phyloP scores from a whole-genome alignment of 202 grass and related monocot genomes.

The Hordeum pubiflorum region DNA sequence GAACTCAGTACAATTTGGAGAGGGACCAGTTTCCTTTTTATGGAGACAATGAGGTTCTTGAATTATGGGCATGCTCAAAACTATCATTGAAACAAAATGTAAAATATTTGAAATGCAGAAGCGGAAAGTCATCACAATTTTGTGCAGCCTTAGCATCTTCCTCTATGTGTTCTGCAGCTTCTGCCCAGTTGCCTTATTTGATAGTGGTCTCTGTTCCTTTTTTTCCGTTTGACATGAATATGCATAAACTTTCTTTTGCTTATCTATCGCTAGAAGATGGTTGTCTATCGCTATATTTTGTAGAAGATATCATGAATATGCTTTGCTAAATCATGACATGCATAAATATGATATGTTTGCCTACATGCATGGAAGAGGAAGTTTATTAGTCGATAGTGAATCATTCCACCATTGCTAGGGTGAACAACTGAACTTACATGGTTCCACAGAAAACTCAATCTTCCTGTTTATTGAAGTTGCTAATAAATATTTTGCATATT shows the following conservation, averaged over 20 bases:
- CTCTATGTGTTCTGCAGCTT: background rate
- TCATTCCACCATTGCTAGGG: background rate
- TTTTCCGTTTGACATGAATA: background rate
- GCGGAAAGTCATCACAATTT: background rate
- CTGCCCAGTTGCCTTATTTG: background rate
- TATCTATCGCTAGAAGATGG: no score
- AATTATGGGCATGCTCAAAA: background rate
- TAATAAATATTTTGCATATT: background rate
- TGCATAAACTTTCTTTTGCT: background rate
- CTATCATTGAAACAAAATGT: background rate
- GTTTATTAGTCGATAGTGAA: background rate
- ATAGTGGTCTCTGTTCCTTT: background rate
- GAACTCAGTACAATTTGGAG: background rate
- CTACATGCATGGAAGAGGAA: background rate
- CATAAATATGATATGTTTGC: background rate
- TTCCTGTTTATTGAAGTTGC: background rate
- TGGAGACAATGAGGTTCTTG: background rate
- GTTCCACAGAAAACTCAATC: background rate
- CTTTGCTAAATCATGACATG: background rate
- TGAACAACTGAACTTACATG: background rate
- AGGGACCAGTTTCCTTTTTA: background rate
- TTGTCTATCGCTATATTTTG: background rate
- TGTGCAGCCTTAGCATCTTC: background rate
- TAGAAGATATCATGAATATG: background rate
- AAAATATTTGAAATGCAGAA: background rate